Percentiles rank a stretch among this genome's conserved stretches.
These are phyloP conservation scores for Podospora pseudoanserina DNA, from an alignment of 495 filamentous ascomycete genomes.

Conservation along the genomic window DNA sequence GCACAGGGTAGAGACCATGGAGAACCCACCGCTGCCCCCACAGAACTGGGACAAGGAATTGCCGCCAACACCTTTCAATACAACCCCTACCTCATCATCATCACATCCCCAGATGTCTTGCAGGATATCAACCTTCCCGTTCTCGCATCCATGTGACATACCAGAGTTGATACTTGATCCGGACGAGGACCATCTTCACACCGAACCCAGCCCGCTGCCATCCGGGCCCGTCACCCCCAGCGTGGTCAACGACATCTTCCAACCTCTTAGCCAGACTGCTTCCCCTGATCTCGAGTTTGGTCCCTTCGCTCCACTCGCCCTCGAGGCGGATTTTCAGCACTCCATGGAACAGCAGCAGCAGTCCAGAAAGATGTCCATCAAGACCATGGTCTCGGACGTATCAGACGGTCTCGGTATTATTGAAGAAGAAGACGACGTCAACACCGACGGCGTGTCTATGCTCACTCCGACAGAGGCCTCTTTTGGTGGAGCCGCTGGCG, in stretches of 20 bases:
- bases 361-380: slow-evolving; percentile 10
- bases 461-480: slow-evolving; percentile 16
- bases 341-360: neutral
- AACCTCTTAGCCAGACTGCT: slow-evolving; percentile 8
- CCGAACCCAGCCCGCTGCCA: slow-evolving; percentile 4
- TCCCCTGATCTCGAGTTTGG: slow-evolving; percentile 17
- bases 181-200: slow-evolving; percentile 9
- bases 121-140: slow-evolving; percentile 19
- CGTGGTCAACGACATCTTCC: slow-evolving; percentile 17
- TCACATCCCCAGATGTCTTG: slow-evolving; percentile 17
- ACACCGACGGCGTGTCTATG: slow-evolving; percentile 20
- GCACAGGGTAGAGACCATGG: neutral
- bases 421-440: slow-evolving; percentile 15
- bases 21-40: neutral
- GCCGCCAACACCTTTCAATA: slow-evolving; percentile 10
- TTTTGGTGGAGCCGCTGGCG: neutral
- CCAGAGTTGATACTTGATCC: slow-evolving; percentile 22
- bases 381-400: slow-evolving; percentile 1
- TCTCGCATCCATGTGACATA: slow-evolving; percentile 18
- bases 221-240: slow-evolving; percentile 15
- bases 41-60: slow-evolving; percentile 5
- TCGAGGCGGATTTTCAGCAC: neutral
- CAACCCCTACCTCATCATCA: slow-evolving; percentile 12
- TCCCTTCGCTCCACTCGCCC: neutral
- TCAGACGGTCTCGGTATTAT: slow-evolving; percentile 21